These are phyloP conservation scores for Physcia stellaris DNA, from an alignment of 495 filamentous ascomycete species.

Conservation along the genomic window DNA sequence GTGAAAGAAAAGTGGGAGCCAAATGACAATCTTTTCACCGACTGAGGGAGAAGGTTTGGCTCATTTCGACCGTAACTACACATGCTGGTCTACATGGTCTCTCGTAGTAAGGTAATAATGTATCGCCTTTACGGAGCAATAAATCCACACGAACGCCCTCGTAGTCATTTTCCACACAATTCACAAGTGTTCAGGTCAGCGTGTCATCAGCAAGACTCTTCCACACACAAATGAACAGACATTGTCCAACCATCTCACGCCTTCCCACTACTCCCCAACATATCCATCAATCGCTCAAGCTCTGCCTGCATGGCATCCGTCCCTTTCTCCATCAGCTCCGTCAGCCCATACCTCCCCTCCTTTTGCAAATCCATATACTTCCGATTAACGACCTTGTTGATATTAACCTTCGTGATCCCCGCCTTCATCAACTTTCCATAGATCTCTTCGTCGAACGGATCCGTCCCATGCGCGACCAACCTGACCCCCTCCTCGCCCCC, in stretches of 20 bases:
- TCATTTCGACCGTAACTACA: too few species aligned
- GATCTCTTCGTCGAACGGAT: conserved; percentile 57
- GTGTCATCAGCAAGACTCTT: too few species aligned
- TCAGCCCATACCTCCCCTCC: conserved; percentile 55
- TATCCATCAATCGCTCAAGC: conserved; percentile 62
- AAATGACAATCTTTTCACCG: too few species aligned
- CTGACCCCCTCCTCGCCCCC: conserved; percentile 47
- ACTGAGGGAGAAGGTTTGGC: too few species aligned
- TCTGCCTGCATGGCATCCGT: conserved; percentile 62
- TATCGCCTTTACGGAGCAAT: too few species aligned
- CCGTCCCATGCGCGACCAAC: conserved; percentile 67
- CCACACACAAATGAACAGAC: too few species aligned
- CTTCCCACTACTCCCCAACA: conserved; percentile 53
- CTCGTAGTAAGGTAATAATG: too few species aligned
- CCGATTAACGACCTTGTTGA: conserved; percentile 71
- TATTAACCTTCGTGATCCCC: conserved; percentile 68
- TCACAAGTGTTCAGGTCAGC: too few species aligned
- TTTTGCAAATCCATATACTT: conserved; percentile 50
- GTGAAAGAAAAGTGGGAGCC: too few species aligned
- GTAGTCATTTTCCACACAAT: too few species aligned
- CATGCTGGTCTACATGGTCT: too few species aligned
- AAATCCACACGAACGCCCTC: too few species aligned
- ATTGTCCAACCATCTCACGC: conserved; percentile 23
- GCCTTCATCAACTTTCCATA: conserved; percentile 53
- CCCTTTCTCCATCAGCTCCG: conserved; percentile 55